A percentile compares a stretch with the other conserved stretches of the same genome.
These are phyloP conservation scores for Colletotrichum aenigma DNA, from an alignment of 2,329 filamentous ascomycete species.

Conservation along the genomic window DNA sequence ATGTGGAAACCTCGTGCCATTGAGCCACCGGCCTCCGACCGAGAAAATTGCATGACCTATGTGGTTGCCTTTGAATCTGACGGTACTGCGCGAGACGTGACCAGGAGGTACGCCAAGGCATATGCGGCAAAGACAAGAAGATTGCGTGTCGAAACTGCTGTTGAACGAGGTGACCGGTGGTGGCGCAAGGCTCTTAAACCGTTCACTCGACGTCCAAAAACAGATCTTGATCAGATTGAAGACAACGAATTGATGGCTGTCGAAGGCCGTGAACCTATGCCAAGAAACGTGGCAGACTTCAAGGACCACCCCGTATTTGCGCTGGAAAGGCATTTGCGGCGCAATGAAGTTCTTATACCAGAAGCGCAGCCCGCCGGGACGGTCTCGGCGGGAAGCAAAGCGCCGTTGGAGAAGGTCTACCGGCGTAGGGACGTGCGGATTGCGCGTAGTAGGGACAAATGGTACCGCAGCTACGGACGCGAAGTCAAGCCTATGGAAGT, in stretches of 20 bases:
- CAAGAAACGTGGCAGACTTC: conserved; percentile 84
- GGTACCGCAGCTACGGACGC: conserved; percentile 81
- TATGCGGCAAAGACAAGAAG: conserved; percentile 91
- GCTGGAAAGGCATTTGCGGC: conserved; percentile 81
- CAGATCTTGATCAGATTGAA: conserved; percentile 83
- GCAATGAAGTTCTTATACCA: conserved; percentile 82
- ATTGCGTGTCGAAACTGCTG: conserved; percentile 71
- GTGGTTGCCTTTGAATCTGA: conserved; percentile 86
- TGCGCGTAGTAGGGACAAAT: conserved; percentile 82
- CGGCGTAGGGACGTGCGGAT: conserved; percentile 79
- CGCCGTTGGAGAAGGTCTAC: conserved; percentile 77
- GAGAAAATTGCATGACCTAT: conserved; percentile 79
- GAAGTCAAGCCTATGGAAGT: conserved; percentile 81
- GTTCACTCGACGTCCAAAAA: conserved; percentile 46
- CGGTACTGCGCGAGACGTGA: conserved; percentile 81
- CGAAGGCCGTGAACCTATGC: conserved; percentile 81
- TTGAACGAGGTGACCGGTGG: conserved; percentile 56
- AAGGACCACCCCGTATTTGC: conserved; percentile 86
- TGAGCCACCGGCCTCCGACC: conserved; percentile 82
- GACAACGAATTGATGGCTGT: conserved; percentile 74
- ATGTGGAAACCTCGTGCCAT: conserved; percentile 77
- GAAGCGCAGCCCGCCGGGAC: conserved; percentile 75
- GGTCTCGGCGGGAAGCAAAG: conserved; percentile 69
- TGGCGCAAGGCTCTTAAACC: conserved; percentile 56
- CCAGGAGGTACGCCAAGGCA: conserved; percentile 82